These are phyloP conservation scores for Babesia ovata DNA, from an alignment of 169 alveolate genomes.

Conservation along the genomic window DNA sequence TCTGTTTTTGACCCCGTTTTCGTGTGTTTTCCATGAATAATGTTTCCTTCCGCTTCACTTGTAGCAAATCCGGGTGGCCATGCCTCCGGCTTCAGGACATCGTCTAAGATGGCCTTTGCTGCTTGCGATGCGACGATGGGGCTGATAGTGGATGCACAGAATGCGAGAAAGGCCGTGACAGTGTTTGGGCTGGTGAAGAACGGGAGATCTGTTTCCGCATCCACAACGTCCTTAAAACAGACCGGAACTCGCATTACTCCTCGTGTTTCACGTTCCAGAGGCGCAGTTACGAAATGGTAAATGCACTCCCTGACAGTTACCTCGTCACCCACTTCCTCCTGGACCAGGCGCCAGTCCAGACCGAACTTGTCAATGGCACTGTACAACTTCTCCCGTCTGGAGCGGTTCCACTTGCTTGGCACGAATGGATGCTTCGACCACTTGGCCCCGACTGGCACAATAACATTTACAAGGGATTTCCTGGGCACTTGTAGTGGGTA, in stretches of 20 bases:
- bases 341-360: conserved; percentile 68
- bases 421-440: conserved; percentile 1
- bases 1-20: too few species aligned
- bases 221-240: not conserved
- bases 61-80: not conserved
- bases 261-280: conserved; percentile 60
- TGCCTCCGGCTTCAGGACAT: not conserved
- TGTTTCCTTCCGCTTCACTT: not conserved
- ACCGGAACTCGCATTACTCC: conserved; percentile 12
- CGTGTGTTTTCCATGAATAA: not conserved
- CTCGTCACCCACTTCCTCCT: conserved; percentile 61
- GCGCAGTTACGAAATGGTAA: conserved; percentile 65
- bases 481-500: conserved; percentile 54
- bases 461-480: conserved; percentile 35
- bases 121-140: conserved; percentile 57
- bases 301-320: conserved; percentile 71
- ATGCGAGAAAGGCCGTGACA: conserved; percentile 40
- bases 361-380: conserved; percentile 67
- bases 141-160: conserved; percentile 41
- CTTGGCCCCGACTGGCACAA: not conserved
- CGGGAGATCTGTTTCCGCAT: not conserved
- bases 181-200: conserved; percentile 50
- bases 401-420: conserved; percentile 10
- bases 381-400: conserved; percentile 28
- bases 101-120: conserved; percentile 33